A percentile compares a stretch with the other conserved stretches of the same genome.
These are phyloP conservation scores for Colletotrichum karsti DNA, from an alignment of 2,329 filamentous ascomycete genomes.

Conservation along the genomic window DNA sequence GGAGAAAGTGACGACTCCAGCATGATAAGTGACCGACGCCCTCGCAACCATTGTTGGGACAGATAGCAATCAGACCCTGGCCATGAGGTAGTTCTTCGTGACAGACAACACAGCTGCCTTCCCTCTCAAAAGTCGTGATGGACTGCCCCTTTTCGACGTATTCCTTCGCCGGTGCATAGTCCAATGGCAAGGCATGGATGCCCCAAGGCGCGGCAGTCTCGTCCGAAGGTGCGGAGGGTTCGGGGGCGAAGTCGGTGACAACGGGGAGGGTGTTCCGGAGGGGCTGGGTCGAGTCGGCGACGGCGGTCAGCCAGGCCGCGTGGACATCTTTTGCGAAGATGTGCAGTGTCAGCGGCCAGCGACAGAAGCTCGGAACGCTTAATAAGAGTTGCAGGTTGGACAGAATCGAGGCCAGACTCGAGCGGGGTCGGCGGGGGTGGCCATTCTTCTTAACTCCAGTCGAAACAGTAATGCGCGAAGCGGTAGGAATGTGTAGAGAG, in stretches of 20 bases:
- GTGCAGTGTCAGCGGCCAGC: conserved; percentile 84
- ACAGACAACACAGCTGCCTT: conserved; percentile 65
- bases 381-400: conserved; percentile 85
- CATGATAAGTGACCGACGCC: conserved; percentile 68
- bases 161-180: conserved; percentile 60
- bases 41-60: conserved; percentile 61
- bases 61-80: conserved; percentile 64
- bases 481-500: conserved; percentile 78
- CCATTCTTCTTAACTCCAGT: conserved; percentile 60
- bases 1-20: conserved; percentile 63
- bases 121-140: conserved; percentile 63
- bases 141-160: conserved; percentile 65
- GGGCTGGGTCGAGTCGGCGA: conserved; percentile 54
- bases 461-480: conserved; percentile 65
- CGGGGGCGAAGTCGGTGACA: conserved; percentile 61
- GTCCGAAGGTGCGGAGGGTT: conserved; percentile 2
- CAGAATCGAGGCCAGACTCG: conserved; percentile 73
- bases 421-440: conserved; percentile 63
- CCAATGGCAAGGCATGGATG: conserved; percentile 62
- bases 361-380: conserved; percentile 78
- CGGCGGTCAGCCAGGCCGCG: conserved; percentile 71
- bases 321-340: conserved; percentile 81
- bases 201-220: conserved; percentile 45
- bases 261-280: conserved; percentile 61
- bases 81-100: conserved; percentile 51